Evolutionary conservation across 768 basidiomycete genomes (phyloP), one percentile per base, ranked within the genome.

Genomic region (Pulveroboletus sp.): DNA sequence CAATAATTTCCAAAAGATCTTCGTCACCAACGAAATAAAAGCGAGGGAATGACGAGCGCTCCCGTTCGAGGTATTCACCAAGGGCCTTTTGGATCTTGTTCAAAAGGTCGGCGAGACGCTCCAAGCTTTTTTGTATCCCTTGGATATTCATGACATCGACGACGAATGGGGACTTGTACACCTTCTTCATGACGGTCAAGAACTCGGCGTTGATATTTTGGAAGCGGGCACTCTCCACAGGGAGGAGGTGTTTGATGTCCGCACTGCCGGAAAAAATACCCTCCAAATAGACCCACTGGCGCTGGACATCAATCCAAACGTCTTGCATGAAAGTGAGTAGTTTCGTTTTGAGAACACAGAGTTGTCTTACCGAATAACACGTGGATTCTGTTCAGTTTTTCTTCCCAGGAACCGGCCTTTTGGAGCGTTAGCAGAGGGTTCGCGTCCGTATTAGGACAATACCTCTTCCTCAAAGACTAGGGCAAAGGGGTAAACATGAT

Each of bases 1-100:
- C 96, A 56, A 99, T 98, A 60, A 99, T 99, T 69, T 99, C 96
- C 54, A 99, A 78, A 53, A 99, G 72, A 65, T 99, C 96, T 65
- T 99, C 96, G 70, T 99, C 96, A 61, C 96, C 96, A 45, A 99
- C 93, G 61, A 99, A 99, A 73, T 99, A 99, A 76, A 99, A 99
- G 8, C 96, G 89, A 62, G 96, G 96, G 82, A 99, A 99, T 0
- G 92, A 93, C 5, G 95, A 86, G 48, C 96, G 86, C 64, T 99
- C 96, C 46, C 96, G 85, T 63, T 99, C 96, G 23, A 99, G 80
- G 64, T 99, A 99, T 75, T 99, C 96, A 68, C 96, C 96, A 4
- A 99, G 80, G 0, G 96, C 96, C 68, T 99, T 99, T 69, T 99
- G 96, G 41, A 99, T 99, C 76, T 99, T 98, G 76, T 89, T 90